Evolutionary conservation across 768 basidiomycete genomes (phyloP), one percentile per base, ranked within the genome.

Genomic region (Pisolithus orientalis): DNA sequence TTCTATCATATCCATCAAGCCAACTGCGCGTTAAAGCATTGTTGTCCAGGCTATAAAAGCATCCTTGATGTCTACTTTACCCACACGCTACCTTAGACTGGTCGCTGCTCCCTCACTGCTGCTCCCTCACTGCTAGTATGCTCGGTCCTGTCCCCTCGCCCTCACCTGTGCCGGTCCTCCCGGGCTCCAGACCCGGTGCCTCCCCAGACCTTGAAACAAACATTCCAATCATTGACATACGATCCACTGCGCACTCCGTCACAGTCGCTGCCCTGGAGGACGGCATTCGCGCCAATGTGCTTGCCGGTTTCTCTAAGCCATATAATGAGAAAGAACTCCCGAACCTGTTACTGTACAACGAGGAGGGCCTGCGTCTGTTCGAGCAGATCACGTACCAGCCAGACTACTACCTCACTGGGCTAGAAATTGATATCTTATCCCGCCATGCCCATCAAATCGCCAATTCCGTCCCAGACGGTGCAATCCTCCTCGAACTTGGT

Each of bases 301-400:
- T 48, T 6, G 7, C 45, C 7, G 52, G 52, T 1, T 17, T 53
- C 16, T 39, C 52, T 34, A 46, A 31, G 32, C 46, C 52, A 13
- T 47, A 53, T 39, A 53, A 53, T 38, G 47, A 48, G 39, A 53
- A 53, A 48, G 40, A 38, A 16, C 45, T 53, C 24, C 46, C 52
- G 3, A 39, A 40, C 25, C 48, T 53, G 45, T 47, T 53, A 21
- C 40, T 53, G 31, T 53, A 53, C 29, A 44, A 53, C 38, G 52
- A 53, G 39, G 47, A 29, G 43, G 52, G 52, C 27, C 47, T 53
- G 24, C 52, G 52, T 14, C 47, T 53, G 28, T 53, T 53, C 25
- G 52, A 53, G 34, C 45, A 53, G 7, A 47, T 53, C 37, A 53
- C 52, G 27, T 53, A 53, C 21, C 46, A 53, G 32, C 37, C 46